Evolutionary conservation across 306 rosid species (phyloP), one percentile per base, ranked within the genome.

Genomic region (Mucuna pruriens): DNA sequence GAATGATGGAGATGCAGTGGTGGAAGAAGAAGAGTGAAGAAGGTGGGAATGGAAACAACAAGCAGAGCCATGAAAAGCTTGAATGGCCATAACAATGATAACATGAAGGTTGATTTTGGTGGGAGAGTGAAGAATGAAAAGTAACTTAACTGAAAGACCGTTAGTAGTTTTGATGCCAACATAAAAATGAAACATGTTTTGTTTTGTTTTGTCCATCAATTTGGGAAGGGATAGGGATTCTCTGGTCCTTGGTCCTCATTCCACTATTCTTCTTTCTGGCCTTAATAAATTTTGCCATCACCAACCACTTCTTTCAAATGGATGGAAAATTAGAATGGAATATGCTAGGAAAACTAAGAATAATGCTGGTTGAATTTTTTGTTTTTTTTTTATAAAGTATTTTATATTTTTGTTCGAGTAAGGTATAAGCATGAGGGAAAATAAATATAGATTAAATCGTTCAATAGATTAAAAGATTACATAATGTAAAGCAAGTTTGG

Each of bases 241-340:
- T 80, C 71, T 77, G 89, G 89, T 48, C 31, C 73, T 67, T 77
- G 89, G 89, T 48, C 31, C 73, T 67, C 22, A 49, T 57, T 3
- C 80, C 46, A 49, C 67, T 38, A 42, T 22, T 39, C 25, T 12
- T 39, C 9, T 44, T 54, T 67, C 3, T 39, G 45, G 25, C 29
- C 68, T 58, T 45, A 13, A 67, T 67, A 55, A 79, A 51, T 26
- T 78, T 40, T 67, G 34, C 4, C 15, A 34, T 36, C 7, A 3
- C n/a, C 16, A 36, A 65, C 48, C n/a, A 65, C 13, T 3, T 63
- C 16, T 36, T 63, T 8, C 13, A 4, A 13, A 57, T 9, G n/a
- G 8, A 2, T 33, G 4, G 11, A 10, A 61, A 61, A 29, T 25
- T 60, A 4, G 38, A 57, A 60, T 25, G 38, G 66, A 60, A 60